A percentile compares a stretch with the other conserved stretches of the same genome.
phyloP scores from a whole-genome alignment of 1,139 yeast species.

The Blastobotrys aristatus region DNA sequence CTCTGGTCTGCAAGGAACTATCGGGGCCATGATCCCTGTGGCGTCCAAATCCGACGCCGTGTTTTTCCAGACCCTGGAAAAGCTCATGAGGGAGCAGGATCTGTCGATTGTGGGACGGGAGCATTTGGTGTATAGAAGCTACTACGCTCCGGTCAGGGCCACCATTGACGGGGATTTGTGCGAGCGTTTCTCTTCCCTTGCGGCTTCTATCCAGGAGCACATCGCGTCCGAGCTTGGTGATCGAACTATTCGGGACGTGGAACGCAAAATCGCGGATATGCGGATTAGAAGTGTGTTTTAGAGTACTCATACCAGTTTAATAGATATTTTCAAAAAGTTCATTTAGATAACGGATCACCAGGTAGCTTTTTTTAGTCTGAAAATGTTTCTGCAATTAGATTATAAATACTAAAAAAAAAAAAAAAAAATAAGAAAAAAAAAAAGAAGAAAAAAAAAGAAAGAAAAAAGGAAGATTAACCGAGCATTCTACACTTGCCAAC shows the following conservation, averaged over 20 bases:
- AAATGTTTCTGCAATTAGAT: too few species aligned
- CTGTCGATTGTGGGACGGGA: slow-evolving; percentile 57
- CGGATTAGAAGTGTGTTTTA: slow-evolving; percentile 45
- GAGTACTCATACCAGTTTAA: too few species aligned
- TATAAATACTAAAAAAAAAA: background rate
- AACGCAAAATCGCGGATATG: slow-evolving; percentile 54
- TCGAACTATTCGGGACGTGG: slow-evolving; percentile 54
- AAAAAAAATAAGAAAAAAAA: slow-evolving; percentile 4
- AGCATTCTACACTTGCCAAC: slow-evolving; percentile 55
- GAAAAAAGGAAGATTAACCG: slow-evolving; percentile 8
- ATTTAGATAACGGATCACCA: too few species aligned
- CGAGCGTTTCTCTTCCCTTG: slow-evolving; percentile 48
- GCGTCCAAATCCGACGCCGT: slow-evolving; percentile 57
- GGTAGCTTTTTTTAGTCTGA: too few species aligned
- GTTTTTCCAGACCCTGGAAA: slow-evolving; percentile 54
- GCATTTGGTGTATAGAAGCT: slow-evolving; percentile 64
- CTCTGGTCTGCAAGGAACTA: slow-evolving; percentile 73
- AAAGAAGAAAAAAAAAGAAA: background rate
- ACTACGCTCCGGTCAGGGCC: slow-evolving; percentile 69
- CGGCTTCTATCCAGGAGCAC: slow-evolving; percentile 38
- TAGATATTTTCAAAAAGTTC: background rate
- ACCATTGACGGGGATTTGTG: slow-evolving; percentile 86
- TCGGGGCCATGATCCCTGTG: slow-evolving; percentile 71
- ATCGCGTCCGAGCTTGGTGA: slow-evolving; percentile 51
- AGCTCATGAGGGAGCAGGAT: slow-evolving; percentile 41